A percentile compares a stretch with the other conserved stretches of the same genome.
Conservation (phyloP, 176 grass and related monocot genomes). For the Aegilops tauschii region DNA sequence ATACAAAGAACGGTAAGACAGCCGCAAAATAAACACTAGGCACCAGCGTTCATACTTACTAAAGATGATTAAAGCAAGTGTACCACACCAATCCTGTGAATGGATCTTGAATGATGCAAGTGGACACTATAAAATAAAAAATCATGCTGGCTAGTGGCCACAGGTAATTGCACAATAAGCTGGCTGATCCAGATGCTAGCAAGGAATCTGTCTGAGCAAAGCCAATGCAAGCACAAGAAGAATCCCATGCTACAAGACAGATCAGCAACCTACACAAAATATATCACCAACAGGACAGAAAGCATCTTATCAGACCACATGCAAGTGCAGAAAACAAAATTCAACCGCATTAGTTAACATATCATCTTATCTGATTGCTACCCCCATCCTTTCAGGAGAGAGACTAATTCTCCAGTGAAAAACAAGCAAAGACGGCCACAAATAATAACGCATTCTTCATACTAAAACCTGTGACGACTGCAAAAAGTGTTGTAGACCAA, state of each 20-base stretch:
- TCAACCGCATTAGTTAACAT: too few relatives aligned
- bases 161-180: too few relatives aligned
- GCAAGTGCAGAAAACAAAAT: not conserved
- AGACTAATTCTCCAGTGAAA: too few relatives aligned
- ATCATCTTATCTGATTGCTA: not conserved
- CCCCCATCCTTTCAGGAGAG: too few relatives aligned
- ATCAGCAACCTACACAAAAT: not conserved
- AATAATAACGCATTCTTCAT: not conserved
- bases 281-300: not conserved
- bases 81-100: not conserved
- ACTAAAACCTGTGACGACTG: not conserved
- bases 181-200: too few relatives aligned
- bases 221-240: too few relatives aligned
- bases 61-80: not conserved
- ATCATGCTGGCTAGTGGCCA: too few relatives aligned
- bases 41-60: not conserved
- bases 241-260: too few relatives aligned
- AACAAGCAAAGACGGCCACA: too few relatives aligned
- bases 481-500: not conserved
- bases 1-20: not conserved
- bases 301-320: not conserved
- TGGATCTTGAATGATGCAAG: too few relatives aligned
- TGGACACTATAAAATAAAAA: too few relatives aligned
- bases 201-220: too few relatives aligned
- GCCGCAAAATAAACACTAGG: not conserved